phyloP scores from a whole-genome alignment of 2,329 filamentous ascomycete genomes.

The Cytospora mali region DNA sequence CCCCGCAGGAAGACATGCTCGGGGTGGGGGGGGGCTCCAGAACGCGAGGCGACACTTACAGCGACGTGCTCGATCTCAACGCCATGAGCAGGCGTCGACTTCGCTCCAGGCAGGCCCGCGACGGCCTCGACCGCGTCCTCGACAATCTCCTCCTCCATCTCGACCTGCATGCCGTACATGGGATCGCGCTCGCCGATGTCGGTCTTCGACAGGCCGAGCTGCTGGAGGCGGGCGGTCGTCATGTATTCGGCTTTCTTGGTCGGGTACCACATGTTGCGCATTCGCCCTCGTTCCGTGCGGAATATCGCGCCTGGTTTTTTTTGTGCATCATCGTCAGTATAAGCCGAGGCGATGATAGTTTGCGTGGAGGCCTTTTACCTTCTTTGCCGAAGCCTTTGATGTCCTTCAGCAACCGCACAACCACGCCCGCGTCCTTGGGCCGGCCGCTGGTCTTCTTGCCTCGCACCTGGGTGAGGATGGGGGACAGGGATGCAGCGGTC shows the following conservation, averaged over 20 bases:
- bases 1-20: no score
- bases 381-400: conserved; percentile 42
- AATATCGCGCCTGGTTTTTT: conserved; percentile 38
- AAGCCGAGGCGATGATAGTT: not conserved
- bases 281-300: conserved; percentile 39
- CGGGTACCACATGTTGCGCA: conserved; percentile 43
- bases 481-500: conserved; percentile 29
- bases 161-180: conserved; percentile 31
- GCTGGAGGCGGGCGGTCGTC: conserved; percentile 36
- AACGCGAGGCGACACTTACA: conserved; percentile 21
- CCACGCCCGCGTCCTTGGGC: conserved; percentile 44
- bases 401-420: conserved; percentile 47
- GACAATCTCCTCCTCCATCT: conserved; percentile 7
- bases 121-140: conserved; percentile 26
- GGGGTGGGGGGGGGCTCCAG: not conserved
- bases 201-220: conserved; percentile 35
- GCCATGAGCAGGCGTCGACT: conserved; percentile 12
- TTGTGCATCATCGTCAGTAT: conserved; percentile 1
- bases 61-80: conserved; percentile 26
- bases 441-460: conserved; percentile 41
- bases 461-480: conserved; percentile 39
- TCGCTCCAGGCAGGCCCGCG: conserved; percentile 9
- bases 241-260: conserved; percentile 41
- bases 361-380: conserved; percentile 36
- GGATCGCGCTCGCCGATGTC: conserved; percentile 38